Evolutionary conservation across 306 rosid species (phyloP), one percentile per base, ranked within the genome.

Genomic region (Urtica urens): DNA sequence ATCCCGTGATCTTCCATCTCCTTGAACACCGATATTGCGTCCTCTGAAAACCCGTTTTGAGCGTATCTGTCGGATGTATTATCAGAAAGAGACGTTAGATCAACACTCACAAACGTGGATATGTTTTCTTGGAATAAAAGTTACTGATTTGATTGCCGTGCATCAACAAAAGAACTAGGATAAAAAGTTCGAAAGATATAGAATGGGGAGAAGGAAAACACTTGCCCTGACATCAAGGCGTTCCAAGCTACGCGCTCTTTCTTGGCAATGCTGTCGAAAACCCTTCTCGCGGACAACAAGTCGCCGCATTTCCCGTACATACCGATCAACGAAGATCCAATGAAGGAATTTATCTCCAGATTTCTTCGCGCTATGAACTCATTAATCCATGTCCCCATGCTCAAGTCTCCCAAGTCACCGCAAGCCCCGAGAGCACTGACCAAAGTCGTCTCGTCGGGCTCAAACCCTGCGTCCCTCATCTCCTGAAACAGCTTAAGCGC

Each of bases 31-130:
- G 60, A 50, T 27, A 81, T 74, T 10, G 97, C 86, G 70, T 81
- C 80, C 48, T 81, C 90, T 2, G 95, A 86, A 83, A 67, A 78
- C 42, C 94, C 97, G 60, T 79, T 84, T 70, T 88, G 95, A 49
- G 97, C 86, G 68, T 84, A 88, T 47, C 97, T 88, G 79, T 34
- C 62, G n/a, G n/a, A 78, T 35, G 34, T 23, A 66, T 43, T 28
- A 42, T 51, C 46, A 22, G 56, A 1, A 6, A 38, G 1, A 11
- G 12, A n/a, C n/a, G n/a, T n/a, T n/a, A n/a, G n/a, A n/a, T n/a
- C n/a, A n/a, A n/a, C n/a, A n/a, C n/a, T n/a, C n/a, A n/a, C n/a
- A n/a, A n/a, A n/a, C n/a, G n/a, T n/a, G n/a, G n/a, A n/a, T n/a
- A n/a, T n/a, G n/a, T n/a, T n/a, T n/a, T n/a, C n/a, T n/a, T n/a